phyloP scores from a whole-genome alignment of 1,139 yeast genomes.

The Yamadazyma epiphylla region DNA sequence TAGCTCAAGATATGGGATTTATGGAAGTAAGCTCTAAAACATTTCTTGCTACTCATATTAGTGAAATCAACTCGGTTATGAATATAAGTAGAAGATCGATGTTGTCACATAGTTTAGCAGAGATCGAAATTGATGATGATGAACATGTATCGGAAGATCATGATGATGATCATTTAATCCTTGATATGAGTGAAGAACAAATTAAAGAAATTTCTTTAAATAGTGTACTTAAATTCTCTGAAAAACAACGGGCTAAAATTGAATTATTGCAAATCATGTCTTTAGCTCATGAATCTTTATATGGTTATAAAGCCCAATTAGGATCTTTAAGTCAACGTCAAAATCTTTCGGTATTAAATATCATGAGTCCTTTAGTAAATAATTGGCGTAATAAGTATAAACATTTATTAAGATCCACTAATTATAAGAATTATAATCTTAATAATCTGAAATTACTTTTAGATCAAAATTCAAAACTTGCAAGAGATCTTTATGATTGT shows the following conservation, averaged over 20 bases:
- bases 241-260: slow-evolving; percentile 71
- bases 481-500: slow-evolving; percentile 34
- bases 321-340: slow-evolving; percentile 57
- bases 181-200: slow-evolving; percentile 37
- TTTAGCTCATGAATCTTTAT: slow-evolving; percentile 79
- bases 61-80: slow-evolving; percentile 77
- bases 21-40: slow-evolving; percentile 72
- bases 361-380: slow-evolving; percentile 71
- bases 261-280: slow-evolving; percentile 78
- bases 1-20: slow-evolving; percentile 84
- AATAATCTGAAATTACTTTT: slow-evolving; percentile 27
- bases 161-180: slow-evolving; percentile 27
- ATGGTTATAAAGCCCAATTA: slow-evolving; percentile 59
- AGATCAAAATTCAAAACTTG: slow-evolving; percentile 34
- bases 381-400: slow-evolving; percentile 72
- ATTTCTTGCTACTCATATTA: slow-evolving; percentile 77
- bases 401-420: slow-evolving; percentile 49
- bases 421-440: slow-evolving; percentile 21
- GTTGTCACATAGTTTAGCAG: slow-evolving; percentile 64
- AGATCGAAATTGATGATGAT: slow-evolving; percentile 53
- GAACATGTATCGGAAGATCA: slow-evolving; percentile 25
- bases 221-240: slow-evolving; percentile 43
- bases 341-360: slow-evolving; percentile 65
- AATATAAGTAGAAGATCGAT: slow-evolving; percentile 66
- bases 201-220: slow-evolving; percentile 25